Evolutionary conservation across 2,329 filamentous ascomycete genomes (phyloP), one percentile per base, ranked within the genome.

Genomic region (Colletotrichum spaethianum): DNA sequence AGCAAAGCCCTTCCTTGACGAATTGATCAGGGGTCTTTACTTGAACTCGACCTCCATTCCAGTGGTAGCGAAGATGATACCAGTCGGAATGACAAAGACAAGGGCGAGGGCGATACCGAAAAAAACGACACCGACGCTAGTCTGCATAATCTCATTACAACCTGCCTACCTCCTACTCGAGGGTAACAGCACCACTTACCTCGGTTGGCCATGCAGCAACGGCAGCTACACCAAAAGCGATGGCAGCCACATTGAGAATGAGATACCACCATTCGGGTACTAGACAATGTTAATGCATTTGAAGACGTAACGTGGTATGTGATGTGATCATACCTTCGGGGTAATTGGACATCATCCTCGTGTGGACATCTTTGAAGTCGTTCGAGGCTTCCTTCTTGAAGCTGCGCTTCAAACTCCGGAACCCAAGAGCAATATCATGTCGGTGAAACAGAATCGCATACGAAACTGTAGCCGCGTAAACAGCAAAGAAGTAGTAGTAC

Each of bases 181-280:
- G 11, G 18, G 14, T 0, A 9, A 8, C n/a, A 4, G 12, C 7
- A 9, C 3, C 6, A 52, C 44, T 20, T 31, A 70, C 67, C 67
- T 70, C 63, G 1, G 84, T 86, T 1, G 84, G 81, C 78, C 81
- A 86, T n/a, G 76, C 74, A 3, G 78, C 78, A 31, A 85, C 77
- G 11, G 77, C 80, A 1, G 77, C 75, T 48, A 83, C 78, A 53
- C 82, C 83, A n/a, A 82, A 63, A 16, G 77, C 75, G 33, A 83
- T 73, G 5, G 82, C 78, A 8, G 78, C 61, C 33, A 78, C 66
- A 20, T 82, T 77, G 7, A 77, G 75, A 9, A 79, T 68, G 18
- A 82, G 62, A 72, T 86, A 87, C 83, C 84, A 86, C 84, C 84
- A 86, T 57, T 86, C 84, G 0, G 85, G 84, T 0, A 85, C 83